Base-by-base conservation (phyloP, 352 stramenopile species). In the Phytophthora constricta region DNA sequence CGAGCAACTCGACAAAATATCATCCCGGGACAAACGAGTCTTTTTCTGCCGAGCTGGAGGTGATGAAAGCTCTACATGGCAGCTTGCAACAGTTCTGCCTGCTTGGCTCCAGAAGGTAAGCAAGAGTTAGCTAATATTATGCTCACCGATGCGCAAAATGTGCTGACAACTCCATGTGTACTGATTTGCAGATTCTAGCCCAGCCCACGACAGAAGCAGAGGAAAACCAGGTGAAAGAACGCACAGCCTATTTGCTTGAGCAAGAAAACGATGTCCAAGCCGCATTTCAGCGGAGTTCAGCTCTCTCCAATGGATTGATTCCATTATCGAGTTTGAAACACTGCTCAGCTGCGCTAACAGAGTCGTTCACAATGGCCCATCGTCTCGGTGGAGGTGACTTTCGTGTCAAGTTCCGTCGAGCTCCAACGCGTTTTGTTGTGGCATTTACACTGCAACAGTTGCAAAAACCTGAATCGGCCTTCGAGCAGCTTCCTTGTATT, bases 91-190 rank as follows among this genome's bases (percentile, higher is more conserved):
- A 1, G 53, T 62, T n/a, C 16, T 70, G 13, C 65, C 65, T 1
- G 17, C 34, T 2, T 74, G 65, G 65, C 52, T 74, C 27, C 59
- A 37, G 28, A 60, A 74, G 65, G 65, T 74, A 66, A 26, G 26
- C n/a, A n/a, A n/a, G n/a, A n/a, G n/a, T n/a, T n/a, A n/a, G n/a
- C n/a, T n/a, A n/a, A n/a, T n/a, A n/a, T n/a, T n/a, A n/a, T n/a
- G n/a, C n/a, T n/a, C n/a, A n/a, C n/a, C n/a, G n/a, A n/a, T n/a
- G n/a, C n/a, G n/a, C n/a, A n/a, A n/a, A n/a, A n/a, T 17, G 25
- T 37, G 19, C 16, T 31, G 34, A 60, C 27, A 11, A 11, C 27
- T 51, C 16, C 17, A 2, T 51, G 46, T 58, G 17, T 23, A 17
- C 8, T 49, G n/a, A 27, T 37, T 11, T 39, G 3, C 22, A 72